Evolutionary conservation across 202 grass and related monocot genomes (phyloP), one percentile per base, ranked within the genome.

Genomic region (Eragrostis tef): DNA sequence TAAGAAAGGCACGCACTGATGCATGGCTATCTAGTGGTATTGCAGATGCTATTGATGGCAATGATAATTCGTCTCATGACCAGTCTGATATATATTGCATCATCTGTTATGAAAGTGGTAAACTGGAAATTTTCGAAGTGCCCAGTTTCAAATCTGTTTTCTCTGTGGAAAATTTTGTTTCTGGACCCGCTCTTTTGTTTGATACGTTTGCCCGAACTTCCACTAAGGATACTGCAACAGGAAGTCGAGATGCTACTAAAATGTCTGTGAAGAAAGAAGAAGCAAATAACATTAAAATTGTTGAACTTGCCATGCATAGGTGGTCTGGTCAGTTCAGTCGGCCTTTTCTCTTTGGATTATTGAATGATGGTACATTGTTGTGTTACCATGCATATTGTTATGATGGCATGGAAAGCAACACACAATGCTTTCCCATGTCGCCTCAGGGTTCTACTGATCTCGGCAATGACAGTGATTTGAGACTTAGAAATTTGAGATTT

Each of bases 281-380:
- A 66, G 34, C 65, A 61, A 75, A 84, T 39, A 87, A 51, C 36
- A 93, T 94, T 67, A 84, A 53, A 73, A 64, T 94, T 77, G 88
- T 98, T 82, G 95, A 98, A 80, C 80, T 94, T 86, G 90, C 88
- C 70, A 94, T 98, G 92, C 86, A 98, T 87, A 94, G 73, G 86
- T 98, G 95, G 95, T 86, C 84, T 48, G 88, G 95, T 61, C 90
- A 87, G 72, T 88, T 87, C 68, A 94, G 88, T 83, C 86, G 60
- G 25, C 95, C 95, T 45, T 98, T 93, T 79, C 82, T 98, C 52
- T 98, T 93, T 74, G 90, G 83, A 43, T 81, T 94, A 70, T 76
- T 98, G 84, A 98, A 80, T 82, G 95, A 98, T 91, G 95, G 95
- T 8, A 94, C 92, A 63, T 78, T 98, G 50, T 85, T 93, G 39